Base-by-base conservation (phyloP, 2,329 filamentous ascomycete species). In the Tricladium varicosporioides region DNA sequence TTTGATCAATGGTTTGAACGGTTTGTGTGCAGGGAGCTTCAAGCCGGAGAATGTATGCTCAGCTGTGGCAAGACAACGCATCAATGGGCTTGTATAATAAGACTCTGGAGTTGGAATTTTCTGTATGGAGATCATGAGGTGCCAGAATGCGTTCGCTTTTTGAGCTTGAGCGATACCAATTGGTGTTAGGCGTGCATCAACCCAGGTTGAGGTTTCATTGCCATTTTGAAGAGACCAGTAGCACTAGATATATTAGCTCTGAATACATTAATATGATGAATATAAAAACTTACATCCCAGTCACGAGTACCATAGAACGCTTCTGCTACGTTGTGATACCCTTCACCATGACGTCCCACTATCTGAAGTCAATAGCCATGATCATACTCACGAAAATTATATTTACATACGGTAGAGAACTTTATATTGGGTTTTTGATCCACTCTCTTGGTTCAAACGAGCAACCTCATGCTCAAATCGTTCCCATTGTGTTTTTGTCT, bases 301-400 rank as follows among this genome's bases (percentile, higher is more conserved):
- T 82, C 84, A 2, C 82, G 78, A 0, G 85, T 89, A 48, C 86
- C 86, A 61, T 87, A 89, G 67, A 77, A 86, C 15, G 76, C 75
- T 72, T 89, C 84, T 13, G 86, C 86, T 5, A 77, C 78, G 61
- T 85, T 85, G 61, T 85, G 81, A 63, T 75, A 83, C 11, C 87
- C 87, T 71, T 91, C 80, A 18, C 87, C 88, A 67, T 91, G 88
- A 42, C 88, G 82, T 2, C 82, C 86, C 70, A 89, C 65, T 67
- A 15, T 16, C 22, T 18, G 14, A n/a, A 13, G 14, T 18, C 13
- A 46, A 18, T n/a, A n/a, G n/a, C n/a, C 32, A 14, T 18, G 2
- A 40, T 46, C n/a, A 65, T 60, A 63, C 5, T 31, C 33, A 27
- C 32, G 15, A 14, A 11, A 15, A 5, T 9, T 11, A 14, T 31